phyloP scores from a whole-genome alignment of 176 grass and related monocot species.

The Juncus effusus region DNA sequence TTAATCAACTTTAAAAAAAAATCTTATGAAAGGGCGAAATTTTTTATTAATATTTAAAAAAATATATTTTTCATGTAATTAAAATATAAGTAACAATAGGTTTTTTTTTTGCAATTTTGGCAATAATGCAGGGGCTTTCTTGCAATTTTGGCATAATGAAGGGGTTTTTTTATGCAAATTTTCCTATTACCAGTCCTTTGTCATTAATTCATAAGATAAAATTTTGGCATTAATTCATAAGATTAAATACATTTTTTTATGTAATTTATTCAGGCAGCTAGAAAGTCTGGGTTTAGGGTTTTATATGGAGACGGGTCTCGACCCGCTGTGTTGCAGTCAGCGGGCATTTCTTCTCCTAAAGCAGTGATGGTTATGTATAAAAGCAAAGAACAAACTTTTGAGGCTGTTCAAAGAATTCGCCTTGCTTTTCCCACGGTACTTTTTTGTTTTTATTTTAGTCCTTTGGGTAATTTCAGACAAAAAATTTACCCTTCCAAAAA shows the following conservation, averaged over 20 bases:
- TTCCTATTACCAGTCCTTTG: neutral
- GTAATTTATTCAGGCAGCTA: conserved; percentile 43
- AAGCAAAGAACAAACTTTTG: conserved; percentile 59
- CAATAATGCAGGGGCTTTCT: too few species aligned
- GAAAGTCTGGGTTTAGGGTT: conserved; percentile 73
- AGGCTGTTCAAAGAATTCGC: conserved; percentile 77
- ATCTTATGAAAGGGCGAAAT: too few species aligned
- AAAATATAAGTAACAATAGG: too few species aligned
- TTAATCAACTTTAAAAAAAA: too few species aligned
- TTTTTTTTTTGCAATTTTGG: too few species aligned
- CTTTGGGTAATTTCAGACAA: too few species aligned
- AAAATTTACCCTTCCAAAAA: too few species aligned
- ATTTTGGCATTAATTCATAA: neutral
- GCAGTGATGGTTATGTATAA: conserved; percentile 96
- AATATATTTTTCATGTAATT: too few species aligned
- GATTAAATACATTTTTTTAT: neutral
- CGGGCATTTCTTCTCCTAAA: conserved; percentile 92
- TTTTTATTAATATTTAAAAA: too few species aligned
- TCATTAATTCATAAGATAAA: neutral
- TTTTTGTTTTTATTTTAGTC: neutral
- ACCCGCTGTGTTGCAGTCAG: conserved; percentile 88
- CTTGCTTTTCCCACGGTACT: conserved; percentile 89
- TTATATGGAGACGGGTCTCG: conserved; percentile 90
- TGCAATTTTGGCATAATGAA: too few species aligned
- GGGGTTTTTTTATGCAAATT: neutral